A percentile compares a stretch with the other conserved stretches of the same genome.
Evolutionary conservation across 345 rosid species (phyloP).

Genomic region (Zanthoxylum bungeanum): DNA sequence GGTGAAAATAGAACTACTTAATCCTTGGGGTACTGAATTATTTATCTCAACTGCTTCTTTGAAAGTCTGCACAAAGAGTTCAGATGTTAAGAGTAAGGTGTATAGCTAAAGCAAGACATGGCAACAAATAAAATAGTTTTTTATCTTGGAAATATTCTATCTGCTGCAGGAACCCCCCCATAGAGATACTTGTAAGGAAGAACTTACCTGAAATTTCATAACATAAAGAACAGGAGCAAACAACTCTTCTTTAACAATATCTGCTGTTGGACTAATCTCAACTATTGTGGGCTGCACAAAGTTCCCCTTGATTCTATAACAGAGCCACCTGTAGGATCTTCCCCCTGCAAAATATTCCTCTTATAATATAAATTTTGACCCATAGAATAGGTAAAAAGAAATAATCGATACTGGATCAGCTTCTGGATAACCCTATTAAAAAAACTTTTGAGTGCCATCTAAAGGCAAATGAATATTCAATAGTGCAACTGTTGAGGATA

Average conservation of each 20-base stretch:
- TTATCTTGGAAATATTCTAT: neutral
- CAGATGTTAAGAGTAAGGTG: constrained; percentile 5
- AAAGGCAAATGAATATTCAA: neutral
- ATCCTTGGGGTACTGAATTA: constrained; percentile 95
- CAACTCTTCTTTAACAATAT: constrained; percentile 80
- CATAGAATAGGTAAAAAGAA: neutral
- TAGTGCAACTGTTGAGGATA: neutral
- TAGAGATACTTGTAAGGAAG: neutral
- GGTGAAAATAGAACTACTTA: constrained; percentile 92
- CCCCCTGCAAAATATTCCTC: constrained; percentile 57
- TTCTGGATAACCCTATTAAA: neutral
- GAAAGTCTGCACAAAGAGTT: constrained; percentile 48
- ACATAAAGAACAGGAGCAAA: constrained; percentile 91
- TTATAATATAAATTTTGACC: neutral
- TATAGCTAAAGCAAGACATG: neutral
- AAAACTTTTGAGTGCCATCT: too few relatives aligned
- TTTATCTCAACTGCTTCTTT: constrained; percentile 86
- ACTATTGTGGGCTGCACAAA: constrained; percentile 94
- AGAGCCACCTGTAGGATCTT: constrained; percentile 75
- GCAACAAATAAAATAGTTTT: neutral
- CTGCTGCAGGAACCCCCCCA: neutral
- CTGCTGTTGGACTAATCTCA: constrained; percentile 70
- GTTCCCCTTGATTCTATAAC: constrained; percentile 74
- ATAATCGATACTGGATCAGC: neutral
- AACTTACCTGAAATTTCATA: constrained; percentile 79